Conservation (phyloP, 1,139 yeast species). For the Cylindricascospora bacillispora region DNA sequence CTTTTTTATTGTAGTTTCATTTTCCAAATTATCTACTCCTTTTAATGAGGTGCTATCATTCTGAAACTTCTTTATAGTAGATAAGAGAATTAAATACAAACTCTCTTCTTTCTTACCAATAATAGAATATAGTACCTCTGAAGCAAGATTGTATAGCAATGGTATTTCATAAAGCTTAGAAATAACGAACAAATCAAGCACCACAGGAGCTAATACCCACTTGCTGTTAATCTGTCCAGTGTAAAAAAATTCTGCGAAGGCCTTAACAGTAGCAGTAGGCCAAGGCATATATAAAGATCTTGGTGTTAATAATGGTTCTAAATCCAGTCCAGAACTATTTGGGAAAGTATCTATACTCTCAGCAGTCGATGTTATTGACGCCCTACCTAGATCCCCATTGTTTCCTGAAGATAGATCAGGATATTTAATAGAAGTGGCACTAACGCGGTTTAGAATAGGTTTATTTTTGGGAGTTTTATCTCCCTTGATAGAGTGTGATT, state of each 20-base stretch:
- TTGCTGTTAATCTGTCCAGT: slow-evolving; percentile 70
- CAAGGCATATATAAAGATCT: slow-evolving; percentile 58
- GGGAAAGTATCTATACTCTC: slow-evolving; percentile 15
- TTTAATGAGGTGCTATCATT: slow-evolving; percentile 14
- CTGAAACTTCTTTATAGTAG: slow-evolving; percentile 14
- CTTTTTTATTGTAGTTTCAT: slow-evolving; percentile 30
- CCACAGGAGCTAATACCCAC: slow-evolving; percentile 56
- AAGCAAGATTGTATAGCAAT: slow-evolving; percentile 49
- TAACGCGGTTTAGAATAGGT: too few relatives aligned
- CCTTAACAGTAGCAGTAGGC: slow-evolving; percentile 45
- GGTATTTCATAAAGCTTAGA: slow-evolving; percentile 58
- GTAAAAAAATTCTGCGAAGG: slow-evolving; percentile 58
- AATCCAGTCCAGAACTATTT: slow-evolving; percentile 11
- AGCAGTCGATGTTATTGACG: slow-evolving; percentile 14
- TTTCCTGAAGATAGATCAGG: too few relatives aligned
- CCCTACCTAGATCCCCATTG: too few relatives aligned
- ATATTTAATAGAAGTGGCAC: too few relatives aligned
- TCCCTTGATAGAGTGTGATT: too few relatives aligned
- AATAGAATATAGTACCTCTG: slow-evolving; percentile 56
- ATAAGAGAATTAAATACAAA: slow-evolving; percentile 30
- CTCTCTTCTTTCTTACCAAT: slow-evolving; percentile 52
- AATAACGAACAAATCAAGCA: slow-evolving; percentile 48
- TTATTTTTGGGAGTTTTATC: too few relatives aligned
- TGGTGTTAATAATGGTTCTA: slow-evolving; percentile 53
- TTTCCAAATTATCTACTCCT: slow-evolving; percentile 12